Evolutionary conservation across 2,329 filamentous ascomycete genomes (phyloP).

Genomic region (Venturia carpophila): DNA sequence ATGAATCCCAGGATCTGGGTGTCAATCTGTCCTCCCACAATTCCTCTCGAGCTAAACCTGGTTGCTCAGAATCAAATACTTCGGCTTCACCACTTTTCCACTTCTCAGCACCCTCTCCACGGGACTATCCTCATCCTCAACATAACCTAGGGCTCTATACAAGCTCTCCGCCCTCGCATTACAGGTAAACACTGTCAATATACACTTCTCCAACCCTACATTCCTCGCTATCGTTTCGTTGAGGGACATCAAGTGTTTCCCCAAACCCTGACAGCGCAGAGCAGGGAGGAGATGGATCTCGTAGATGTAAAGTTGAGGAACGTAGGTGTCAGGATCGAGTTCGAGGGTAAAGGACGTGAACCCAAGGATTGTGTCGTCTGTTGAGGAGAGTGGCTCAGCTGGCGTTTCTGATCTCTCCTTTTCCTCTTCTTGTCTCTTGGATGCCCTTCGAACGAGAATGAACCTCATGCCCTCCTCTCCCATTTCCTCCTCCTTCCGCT

Average conservation of each 20-base stretch:
- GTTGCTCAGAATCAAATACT: conserved; percentile 17
- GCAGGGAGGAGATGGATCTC: conserved; percentile 14
- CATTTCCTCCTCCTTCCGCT: conserved; percentile 16
- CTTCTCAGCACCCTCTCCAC: conserved; percentile 12
- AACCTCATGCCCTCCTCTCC: conserved; percentile 16
- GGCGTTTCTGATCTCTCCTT: neutral
- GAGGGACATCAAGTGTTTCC: conserved; percentile 10
- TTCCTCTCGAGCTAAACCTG: neutral
- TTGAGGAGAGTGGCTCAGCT: neutral
- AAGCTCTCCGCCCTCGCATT: conserved; percentile 14
- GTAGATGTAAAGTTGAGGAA: conserved; percentile 17
- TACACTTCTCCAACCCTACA: conserved; percentile 5
- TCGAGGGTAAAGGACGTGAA: conserved; percentile 16
- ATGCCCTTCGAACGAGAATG: conserved; percentile 8
- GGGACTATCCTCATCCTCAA: conserved; percentile 11
- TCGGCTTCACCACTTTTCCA: conserved; percentile 15
- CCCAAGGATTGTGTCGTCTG: neutral
- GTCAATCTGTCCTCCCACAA: neutral
- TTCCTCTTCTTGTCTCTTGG: neutral
- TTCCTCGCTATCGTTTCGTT: neutral
- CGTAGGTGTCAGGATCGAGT: neutral
- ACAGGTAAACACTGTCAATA: conserved; percentile 16
- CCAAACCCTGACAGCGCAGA: conserved; percentile 7
- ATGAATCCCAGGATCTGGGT: no score
- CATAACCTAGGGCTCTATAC: conserved; percentile 17